Evolutionary conservation across 805 yeast species (phyloP).

Genomic region (Suhomyces emberorum): DNA sequence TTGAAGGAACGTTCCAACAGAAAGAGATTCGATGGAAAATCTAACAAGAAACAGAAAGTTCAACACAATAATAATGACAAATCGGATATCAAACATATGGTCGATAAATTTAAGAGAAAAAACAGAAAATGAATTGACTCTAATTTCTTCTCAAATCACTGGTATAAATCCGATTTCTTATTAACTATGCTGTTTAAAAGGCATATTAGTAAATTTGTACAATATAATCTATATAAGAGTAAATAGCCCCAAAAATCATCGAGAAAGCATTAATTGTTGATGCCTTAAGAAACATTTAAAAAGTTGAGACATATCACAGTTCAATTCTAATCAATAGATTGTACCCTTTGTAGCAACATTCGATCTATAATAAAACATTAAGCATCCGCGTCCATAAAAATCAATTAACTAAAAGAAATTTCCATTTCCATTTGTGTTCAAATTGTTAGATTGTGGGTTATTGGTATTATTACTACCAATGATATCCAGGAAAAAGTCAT

Average conservation of each 20-base stretch:
- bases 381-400: neutral
- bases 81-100: constrained; percentile 33
- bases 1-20: constrained; percentile 71
- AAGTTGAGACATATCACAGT: no score
- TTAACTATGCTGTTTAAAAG: no score
- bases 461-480: constrained; percentile 7
- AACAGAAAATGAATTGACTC: constrained; percentile 23
- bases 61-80: constrained; percentile 2
- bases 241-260: no score
- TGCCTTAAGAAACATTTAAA: no score
- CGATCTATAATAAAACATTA: neutral
- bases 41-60: constrained; percentile 13
- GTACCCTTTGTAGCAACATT: neutral
- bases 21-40: constrained; percentile 13
- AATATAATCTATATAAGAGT: no score
- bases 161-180: no score
- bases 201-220: no score
- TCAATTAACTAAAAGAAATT: constrained; percentile 1
- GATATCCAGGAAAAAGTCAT: constrained; percentile 21
- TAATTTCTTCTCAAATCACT: no score
- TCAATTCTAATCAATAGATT: neutral
- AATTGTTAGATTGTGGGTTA: constrained; percentile 1
- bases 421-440: constrained; percentile 1
- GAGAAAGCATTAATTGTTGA: no score
- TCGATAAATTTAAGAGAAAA: constrained; percentile 49